Conservation (phyloP, 345 rosid genomes). For the Gossypium rotundifolium region DNA sequence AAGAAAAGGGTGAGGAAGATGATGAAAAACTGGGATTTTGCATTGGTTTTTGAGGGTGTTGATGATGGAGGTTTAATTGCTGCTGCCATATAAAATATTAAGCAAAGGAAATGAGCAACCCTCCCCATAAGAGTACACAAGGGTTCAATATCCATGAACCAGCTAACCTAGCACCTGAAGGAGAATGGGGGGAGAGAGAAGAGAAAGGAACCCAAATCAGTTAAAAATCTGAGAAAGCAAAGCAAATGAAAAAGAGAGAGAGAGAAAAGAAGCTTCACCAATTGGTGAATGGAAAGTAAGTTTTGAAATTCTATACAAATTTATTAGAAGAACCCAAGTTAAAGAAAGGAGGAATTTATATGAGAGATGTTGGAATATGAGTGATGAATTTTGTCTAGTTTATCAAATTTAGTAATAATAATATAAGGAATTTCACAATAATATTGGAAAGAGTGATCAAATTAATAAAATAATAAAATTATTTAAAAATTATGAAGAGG, state of each 20-base stretch:
- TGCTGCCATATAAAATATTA: slow-evolving; percentile 69
- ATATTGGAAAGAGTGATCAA: too few species aligned
- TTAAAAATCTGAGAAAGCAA: not conserved
- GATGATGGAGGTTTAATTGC: slow-evolving; percentile 23
- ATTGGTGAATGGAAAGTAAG: slow-evolving; percentile 42
- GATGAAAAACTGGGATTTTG: slow-evolving; percentile 31
- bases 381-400: slow-evolving; percentile 22
- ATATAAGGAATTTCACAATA: too few species aligned
- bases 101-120: slow-evolving; percentile 61
- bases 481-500: too few species aligned
- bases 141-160: slow-evolving; percentile 99
- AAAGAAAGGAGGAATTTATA: slow-evolving; percentile 15
- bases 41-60: slow-evolving; percentile 21
- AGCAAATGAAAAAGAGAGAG: not conserved
- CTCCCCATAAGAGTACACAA: slow-evolving; percentile 93
- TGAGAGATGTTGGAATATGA: not conserved
- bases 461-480: too few species aligned
- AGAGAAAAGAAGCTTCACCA: slow-evolving; percentile 34
- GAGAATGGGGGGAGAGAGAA: not conserved
- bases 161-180: slow-evolving; percentile 58
- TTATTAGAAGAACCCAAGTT: slow-evolving; percentile 29
- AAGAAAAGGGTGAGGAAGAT: slow-evolving; percentile 36
- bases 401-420: not conserved
- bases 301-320: slow-evolving; percentile 53
- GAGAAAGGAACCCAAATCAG: slow-evolving; percentile 14